phyloP scores from a whole-genome alignment of 2,329 filamentous ascomycete species.

The Sclerotiophoma versabilis region DNA sequence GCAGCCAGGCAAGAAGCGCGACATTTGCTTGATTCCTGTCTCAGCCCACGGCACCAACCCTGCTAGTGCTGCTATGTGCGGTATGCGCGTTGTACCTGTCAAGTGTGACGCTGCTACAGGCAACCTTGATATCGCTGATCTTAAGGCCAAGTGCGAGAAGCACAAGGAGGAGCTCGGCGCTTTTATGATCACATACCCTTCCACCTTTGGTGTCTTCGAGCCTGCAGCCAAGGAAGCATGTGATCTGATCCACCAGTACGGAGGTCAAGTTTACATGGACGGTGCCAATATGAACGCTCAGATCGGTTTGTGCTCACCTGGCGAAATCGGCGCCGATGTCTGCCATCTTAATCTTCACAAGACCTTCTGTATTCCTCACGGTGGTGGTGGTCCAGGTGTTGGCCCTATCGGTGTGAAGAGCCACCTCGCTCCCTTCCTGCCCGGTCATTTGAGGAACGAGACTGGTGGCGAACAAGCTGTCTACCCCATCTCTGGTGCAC shows the following conservation, averaged over 20 bases:
- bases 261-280: conserved; percentile 98
- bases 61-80: conserved; percentile 92
- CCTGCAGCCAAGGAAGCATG: conserved; percentile 86
- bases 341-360: conserved; percentile 98
- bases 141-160: conserved; percentile 88
- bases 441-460: conserved; percentile 70
- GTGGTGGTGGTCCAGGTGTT: conserved; percentile 90
- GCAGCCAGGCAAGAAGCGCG: conserved; percentile 72
- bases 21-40: conserved; percentile 92
- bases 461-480: conserved; percentile 65
- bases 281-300: conserved; percentile 99
- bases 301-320: conserved; percentile 92
- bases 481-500: conserved; percentile 79
- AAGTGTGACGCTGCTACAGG: conserved; percentile 89
- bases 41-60: conserved; percentile 97
- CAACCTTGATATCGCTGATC: conserved; percentile 85
- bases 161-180: conserved; percentile 84
- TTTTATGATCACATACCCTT: conserved; percentile 97
- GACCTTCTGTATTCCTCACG: conserved; percentile 98
- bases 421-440: conserved; percentile 79
- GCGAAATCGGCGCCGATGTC: conserved; percentile 93
- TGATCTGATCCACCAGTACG: conserved; percentile 82
- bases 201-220: conserved; percentile 94
- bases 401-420: conserved; percentile 91
- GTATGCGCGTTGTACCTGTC: conserved; percentile 90